Evolutionary conservation across 2,329 filamentous ascomycete genomes (phyloP), one percentile per base, ranked within the genome.

Genomic region (Sporothrix variecibatus): DNA sequence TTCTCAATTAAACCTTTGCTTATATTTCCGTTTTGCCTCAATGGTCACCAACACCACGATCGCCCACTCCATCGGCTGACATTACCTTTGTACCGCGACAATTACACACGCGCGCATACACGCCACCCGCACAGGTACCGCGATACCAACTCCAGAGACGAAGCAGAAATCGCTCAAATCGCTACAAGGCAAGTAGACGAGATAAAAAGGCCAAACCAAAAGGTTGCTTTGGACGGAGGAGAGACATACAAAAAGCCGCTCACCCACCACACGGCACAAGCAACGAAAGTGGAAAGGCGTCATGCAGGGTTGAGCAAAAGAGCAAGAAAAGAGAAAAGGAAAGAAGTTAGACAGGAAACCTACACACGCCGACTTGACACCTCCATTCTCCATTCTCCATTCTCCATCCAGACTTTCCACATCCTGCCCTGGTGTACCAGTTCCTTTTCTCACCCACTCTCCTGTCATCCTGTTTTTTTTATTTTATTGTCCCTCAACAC

Each of bases 201-300:
- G 51, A 23, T 17, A 23, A 53, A 26, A 60, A 34, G 4, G 28
- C 56, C 56, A n/a, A 34, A 5, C 28, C 15, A 20, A 20, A 60
- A 60, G 23, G 15, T 12, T 26, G 34, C 34, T 40, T 64, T 2
- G 26, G 56, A 40, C 34, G 56, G 28, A 53, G 46, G 46, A 28
- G 71, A 20, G 65, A 69, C 34, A 20, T 43, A 64, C 43, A 51
- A 68, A 49, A 53, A 67, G n/a, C 23, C 62, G 38, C 46, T 51
- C 58, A 67, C n/a, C 26, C 34, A 60, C 58, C 62, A 38, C 31
- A 56, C 38, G 58, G 26, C 56, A 49, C 49, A 72, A 17, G 12
- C 20, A 46, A 70, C 75, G 12, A 76, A 76, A 75, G 65, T 20
- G 76, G 75, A 73, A 76, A 76, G 67, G 75, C 67, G 73, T 38